phyloP scores from a whole-genome alignment of 2,329 filamentous ascomycete species.

The Lizonia empirigonia region DNA sequence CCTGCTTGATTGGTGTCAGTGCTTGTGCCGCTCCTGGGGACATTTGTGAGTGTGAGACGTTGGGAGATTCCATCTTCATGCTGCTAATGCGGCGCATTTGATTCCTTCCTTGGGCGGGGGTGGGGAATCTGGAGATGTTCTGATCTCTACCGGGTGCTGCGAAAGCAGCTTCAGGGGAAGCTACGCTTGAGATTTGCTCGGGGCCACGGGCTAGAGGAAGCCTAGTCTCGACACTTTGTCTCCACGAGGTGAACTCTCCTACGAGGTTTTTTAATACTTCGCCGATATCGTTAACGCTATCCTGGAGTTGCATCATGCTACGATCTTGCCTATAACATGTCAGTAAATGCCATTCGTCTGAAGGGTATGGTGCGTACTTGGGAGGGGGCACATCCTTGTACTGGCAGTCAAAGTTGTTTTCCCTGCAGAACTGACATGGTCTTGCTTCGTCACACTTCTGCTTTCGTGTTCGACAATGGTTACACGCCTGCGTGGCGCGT shows the following conservation, averaged over 20 bases:
- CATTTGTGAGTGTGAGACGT: constrained; percentile 32
- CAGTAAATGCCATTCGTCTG: constrained; percentile 14
- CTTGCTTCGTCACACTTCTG: constrained; percentile 51
- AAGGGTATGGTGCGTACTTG: constrained; percentile 65
- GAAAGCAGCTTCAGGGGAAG: constrained; percentile 40
- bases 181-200: constrained; percentile 31
- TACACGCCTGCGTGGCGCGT: constrained; percentile 68
- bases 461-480: constrained; percentile 49
- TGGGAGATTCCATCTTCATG: constrained; percentile 45
- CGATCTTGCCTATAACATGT: constrained; percentile 51
- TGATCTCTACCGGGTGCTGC: constrained; percentile 32
- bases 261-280: constrained; percentile 40
- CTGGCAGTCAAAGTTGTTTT: constrained; percentile 82
- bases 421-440: constrained; percentile 69
- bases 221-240: constrained; percentile 40
- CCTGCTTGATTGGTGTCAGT: constrained; percentile 42
- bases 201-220: constrained; percentile 24
- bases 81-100: constrained; percentile 37
- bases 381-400: constrained; percentile 92
- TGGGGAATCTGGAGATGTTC: constrained; percentile 35
- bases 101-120: constrained; percentile 34
- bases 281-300: constrained; percentile 49
- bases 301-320: constrained; percentile 57
- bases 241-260: constrained; percentile 42
- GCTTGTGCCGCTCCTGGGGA: constrained; percentile 32